Evolutionary conservation across 2,329 filamentous ascomycete species (phyloP), one percentile per base, ranked within the genome.

Genomic region (Ophiostoma angusticollis): DNA sequence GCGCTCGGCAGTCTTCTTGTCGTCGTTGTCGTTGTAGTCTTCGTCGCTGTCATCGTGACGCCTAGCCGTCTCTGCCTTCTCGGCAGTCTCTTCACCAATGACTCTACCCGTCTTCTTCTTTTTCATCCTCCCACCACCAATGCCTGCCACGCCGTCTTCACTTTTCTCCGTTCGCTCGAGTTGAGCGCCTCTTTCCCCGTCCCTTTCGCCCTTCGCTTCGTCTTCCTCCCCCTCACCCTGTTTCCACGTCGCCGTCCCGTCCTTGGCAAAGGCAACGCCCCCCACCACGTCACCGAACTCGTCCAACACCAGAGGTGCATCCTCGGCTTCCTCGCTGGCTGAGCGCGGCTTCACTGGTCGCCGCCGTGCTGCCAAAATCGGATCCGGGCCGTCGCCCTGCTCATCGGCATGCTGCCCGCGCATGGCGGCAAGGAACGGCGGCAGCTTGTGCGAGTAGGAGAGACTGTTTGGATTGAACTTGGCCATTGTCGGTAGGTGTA

Each of bases 401-500:
- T 65, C 53, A 62, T 63, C 47, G 7, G 19, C 16, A 60, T 65
- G 50, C 56, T 74, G 59, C 48, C 70, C 65, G 61, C 68, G 67
- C 18, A 78, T 62, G 14, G 63, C 63, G 21, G 67, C 67, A 37
- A 79, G 70, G 54, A 79, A 79, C 5, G 74, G 74, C 16, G 74
- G 74, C 14, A 75, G 66, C 6, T 63, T 61, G 30, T 56, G 57
- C 61, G 71, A 67, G 65, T 84, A 86, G 42, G 69, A 67, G 35
- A 86, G 68, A 57, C 83, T 78, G 51, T 82, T 83, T 49, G 74
- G 64, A 38, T 74, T 84, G 54, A 83, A 80, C 51, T 77, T 80
- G 25, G 68, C 22, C 43, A 42, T 33, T 30, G 18, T n/a, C 17
- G 12, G 2, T 5, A 7, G 19, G 32, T 35, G 21, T 18, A n/a